phyloP scores from a whole-genome alignment of 2,329 filamentous ascomycete species.

The Malbranchea zuffiana region DNA sequence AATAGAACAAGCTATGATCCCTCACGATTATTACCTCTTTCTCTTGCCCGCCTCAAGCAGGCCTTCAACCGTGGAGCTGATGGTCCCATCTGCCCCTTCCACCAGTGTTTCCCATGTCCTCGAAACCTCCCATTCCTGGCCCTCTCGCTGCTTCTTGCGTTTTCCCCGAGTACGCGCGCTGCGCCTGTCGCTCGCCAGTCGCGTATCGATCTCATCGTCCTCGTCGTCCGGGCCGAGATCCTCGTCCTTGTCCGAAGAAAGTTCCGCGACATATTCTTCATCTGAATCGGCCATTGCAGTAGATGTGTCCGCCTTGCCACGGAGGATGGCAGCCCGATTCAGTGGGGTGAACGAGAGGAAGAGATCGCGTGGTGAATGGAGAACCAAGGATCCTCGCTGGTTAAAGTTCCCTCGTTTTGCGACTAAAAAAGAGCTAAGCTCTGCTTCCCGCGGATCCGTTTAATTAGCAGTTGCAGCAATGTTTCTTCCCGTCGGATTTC shows the following conservation, averaged over 20 bases:
- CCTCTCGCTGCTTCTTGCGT: constrained; percentile 29
- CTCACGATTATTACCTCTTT: constrained; percentile 41
- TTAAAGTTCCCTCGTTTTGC: too few relatives aligned
- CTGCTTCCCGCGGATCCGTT: too few relatives aligned
- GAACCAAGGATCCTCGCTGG: too few relatives aligned
- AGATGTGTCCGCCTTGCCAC: too few relatives aligned
- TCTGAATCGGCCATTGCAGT: constrained; percentile 38
- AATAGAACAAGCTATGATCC: neutral
- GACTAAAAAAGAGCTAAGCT: too few relatives aligned
- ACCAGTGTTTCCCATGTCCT: constrained; percentile 57
- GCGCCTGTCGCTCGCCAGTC: constrained; percentile 3
- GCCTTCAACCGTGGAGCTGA: constrained; percentile 60
- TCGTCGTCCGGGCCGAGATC: constrained; percentile 15
- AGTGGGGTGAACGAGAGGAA: too few relatives aligned
- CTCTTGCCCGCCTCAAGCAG: constrained; percentile 74
- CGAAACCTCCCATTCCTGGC: constrained; percentile 38
- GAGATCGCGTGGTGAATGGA: too few relatives aligned
- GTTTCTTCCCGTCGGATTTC: too few relatives aligned
- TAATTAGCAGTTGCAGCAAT: too few relatives aligned
- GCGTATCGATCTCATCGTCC: constrained; percentile 11
- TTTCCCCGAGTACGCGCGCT: constrained; percentile 3
- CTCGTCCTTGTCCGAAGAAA: constrained; percentile 35
- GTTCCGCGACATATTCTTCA: constrained; percentile 43
- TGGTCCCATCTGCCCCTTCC: constrained; percentile 67
- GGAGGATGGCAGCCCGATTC: too few relatives aligned